Evolutionary conservation across 306 rosid genomes (phyloP).

Genomic region (Pyrus communis): DNA sequence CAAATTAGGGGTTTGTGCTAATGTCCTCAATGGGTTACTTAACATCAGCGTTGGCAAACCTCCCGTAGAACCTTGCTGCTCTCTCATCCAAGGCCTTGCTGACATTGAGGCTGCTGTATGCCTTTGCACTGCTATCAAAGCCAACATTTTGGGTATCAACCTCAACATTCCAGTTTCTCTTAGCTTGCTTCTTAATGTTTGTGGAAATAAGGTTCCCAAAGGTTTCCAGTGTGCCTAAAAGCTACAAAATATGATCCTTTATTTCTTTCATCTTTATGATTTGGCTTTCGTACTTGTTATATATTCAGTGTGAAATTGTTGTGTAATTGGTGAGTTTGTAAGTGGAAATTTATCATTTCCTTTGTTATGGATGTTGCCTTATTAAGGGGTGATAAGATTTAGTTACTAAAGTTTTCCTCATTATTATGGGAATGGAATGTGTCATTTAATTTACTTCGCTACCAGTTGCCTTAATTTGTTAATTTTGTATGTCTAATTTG

Average conservation of each 20-base stretch:
- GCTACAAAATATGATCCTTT: background rate
- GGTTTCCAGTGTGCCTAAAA: slow-evolving; percentile 44
- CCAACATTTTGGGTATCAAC: slow-evolving; percentile 55
- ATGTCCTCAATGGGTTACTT: slow-evolving; percentile 45
- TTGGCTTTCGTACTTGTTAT: background rate
- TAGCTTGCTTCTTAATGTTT: slow-evolving; percentile 64
- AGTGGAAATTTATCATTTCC: slow-evolving; percentile 5
- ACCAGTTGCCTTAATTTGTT: background rate
- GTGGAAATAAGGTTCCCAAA: slow-evolving; percentile 33
- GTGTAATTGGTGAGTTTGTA: background rate
- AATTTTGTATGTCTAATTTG: no score
- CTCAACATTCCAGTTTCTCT: slow-evolving; percentile 62
- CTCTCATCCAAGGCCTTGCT: slow-evolving; percentile 55
- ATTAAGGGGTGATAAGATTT: background rate
- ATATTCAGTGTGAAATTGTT: background rate
- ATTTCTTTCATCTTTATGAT: background rate
- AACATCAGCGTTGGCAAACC: slow-evolving; percentile 47
- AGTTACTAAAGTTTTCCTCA: background rate
- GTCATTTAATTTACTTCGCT: background rate
- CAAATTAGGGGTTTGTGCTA: slow-evolving; percentile 56
- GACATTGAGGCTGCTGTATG: slow-evolving; percentile 71
- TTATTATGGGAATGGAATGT: background rate
- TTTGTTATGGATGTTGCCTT: background rate
- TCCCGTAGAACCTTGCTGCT: slow-evolving; percentile 63
- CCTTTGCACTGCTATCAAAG: slow-evolving; percentile 73